Evolutionary conservation across 2,329 filamentous ascomycete species (phyloP).

Genomic region (Claviceps purpurea): DNA sequence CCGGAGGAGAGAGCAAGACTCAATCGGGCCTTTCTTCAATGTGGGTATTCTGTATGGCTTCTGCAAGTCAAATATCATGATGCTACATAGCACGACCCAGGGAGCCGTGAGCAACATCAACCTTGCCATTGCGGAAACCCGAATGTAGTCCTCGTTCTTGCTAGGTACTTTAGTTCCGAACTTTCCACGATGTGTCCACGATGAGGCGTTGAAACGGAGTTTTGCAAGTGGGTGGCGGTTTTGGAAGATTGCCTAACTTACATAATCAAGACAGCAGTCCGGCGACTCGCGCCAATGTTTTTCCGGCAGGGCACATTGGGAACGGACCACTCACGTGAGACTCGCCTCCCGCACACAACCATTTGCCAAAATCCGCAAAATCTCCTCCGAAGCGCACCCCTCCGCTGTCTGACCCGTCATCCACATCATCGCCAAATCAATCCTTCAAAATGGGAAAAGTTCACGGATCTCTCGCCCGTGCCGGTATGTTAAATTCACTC

Average conservation of each 20-base stretch:
- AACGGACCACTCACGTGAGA: conserved; percentile 23
- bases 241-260: neutral
- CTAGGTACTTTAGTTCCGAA: no score
- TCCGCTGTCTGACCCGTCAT: conserved; percentile 16
- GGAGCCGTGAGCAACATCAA: no score
- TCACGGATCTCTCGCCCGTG: conserved; percentile 88
- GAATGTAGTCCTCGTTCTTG: no score
- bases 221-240: no score
- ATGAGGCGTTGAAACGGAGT: no score
- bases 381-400: conserved; percentile 13
- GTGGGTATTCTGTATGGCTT: no score
- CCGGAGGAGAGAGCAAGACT: no score
- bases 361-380: conserved; percentile 26
- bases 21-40: no score
- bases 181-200: no score
- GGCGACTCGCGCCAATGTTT: conserved; percentile 9
- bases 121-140: no score
- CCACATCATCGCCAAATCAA: conserved; percentile 23
- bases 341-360: conserved; percentile 22
- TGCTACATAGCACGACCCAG: no score
- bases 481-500: conserved; percentile 28
- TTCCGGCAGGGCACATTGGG: conserved; percentile 20
- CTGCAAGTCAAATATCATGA: no score
- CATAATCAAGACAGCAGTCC: neutral
- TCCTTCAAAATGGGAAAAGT: conserved; percentile 71